A percentile compares a stretch with the other conserved stretches of the same genome.
phyloP scores from a whole-genome alignment of 2,329 filamentous ascomycete species.

The Pseudogymnoascus sp. region DNA sequence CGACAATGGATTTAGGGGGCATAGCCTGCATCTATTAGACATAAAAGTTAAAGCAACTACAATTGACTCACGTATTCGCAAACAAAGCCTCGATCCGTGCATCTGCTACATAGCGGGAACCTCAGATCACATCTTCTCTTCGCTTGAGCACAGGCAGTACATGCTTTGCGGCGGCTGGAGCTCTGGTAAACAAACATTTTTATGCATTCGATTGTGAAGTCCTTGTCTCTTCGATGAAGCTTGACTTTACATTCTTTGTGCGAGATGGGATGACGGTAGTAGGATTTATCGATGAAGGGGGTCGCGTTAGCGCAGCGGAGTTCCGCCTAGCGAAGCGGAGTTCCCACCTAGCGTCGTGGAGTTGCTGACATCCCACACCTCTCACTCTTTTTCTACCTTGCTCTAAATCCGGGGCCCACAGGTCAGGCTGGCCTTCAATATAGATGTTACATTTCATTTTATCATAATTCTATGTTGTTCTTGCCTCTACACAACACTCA shows the following conservation, averaged over 20 bases:
- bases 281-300: not conserved
- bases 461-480: too few relatives aligned
- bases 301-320: not conserved
- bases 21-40: not conserved
- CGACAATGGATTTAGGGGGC: not conserved
- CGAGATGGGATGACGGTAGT: not conserved
- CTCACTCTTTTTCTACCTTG: not conserved
- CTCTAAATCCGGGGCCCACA: not conserved
- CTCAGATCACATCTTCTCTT: conserved; percentile 23
- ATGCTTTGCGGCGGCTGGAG: conserved; percentile 18
- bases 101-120: conserved; percentile 19
- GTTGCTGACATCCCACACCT: not conserved
- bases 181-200: conserved; percentile 9
- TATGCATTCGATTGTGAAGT: not conserved
- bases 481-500: too few relatives aligned
- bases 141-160: conserved; percentile 18
- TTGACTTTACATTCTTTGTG: not conserved
- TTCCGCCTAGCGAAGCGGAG: not conserved
- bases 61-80: conserved; percentile 20
- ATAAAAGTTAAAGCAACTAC: not conserved
- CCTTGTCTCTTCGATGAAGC: not conserved
- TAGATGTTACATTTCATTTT: too few relatives aligned
- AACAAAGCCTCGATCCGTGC: conserved; percentile 11
- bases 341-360: not conserved
- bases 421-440: too few relatives aligned